These are phyloP conservation scores for Aspergillus pseudoviridinutans DNA, from an alignment of 2,329 filamentous ascomycete genomes.

Conservation along the genomic window DNA sequence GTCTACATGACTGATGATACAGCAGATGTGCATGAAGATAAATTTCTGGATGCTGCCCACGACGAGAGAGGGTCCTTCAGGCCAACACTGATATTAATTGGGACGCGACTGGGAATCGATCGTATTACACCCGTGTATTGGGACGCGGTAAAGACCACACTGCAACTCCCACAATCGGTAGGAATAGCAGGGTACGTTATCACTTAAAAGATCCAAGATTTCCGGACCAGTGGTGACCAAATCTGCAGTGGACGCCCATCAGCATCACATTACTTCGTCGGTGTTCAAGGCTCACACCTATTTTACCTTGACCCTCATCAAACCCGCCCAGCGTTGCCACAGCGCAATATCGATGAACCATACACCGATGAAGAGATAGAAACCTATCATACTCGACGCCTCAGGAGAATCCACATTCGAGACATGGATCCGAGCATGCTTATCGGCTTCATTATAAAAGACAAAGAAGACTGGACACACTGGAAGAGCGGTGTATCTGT, in stretches of 20 bases:
- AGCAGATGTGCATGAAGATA: conserved; percentile 89
- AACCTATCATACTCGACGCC: conserved; percentile 79
- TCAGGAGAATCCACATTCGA: conserved; percentile 75
- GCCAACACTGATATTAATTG: conserved; percentile 84
- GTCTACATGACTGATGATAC: conserved; percentile 90
- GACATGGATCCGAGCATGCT: conserved; percentile 99
- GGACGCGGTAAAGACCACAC: conserved; percentile 78
- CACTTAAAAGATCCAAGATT: conserved; percentile 18
- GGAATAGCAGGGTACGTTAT: conserved; percentile 79
- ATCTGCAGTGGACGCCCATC: conserved; percentile 77
- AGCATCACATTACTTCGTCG: conserved; percentile 76
- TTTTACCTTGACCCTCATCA: conserved; percentile 96
- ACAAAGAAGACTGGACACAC: conserved; percentile 75
- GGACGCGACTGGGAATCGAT: conserved; percentile 86
- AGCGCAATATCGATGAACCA: conserved; percentile 47
- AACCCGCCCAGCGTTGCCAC: conserved; percentile 71
- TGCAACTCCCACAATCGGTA: conserved; percentile 89
- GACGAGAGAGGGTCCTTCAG: conserved; percentile 63
- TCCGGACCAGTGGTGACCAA: conserved; percentile 6
- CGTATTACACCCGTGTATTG: conserved; percentile 93
- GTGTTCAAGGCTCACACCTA: conserved; percentile 69
- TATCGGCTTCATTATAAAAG: conserved; percentile 82
- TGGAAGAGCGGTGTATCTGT: conserved; percentile 76
- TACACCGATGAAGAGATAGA: conserved; percentile 69
- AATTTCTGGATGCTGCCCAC: conserved; percentile 72